Conservation (phyloP, 2,329 filamentous ascomycete genomes). For the Diaporthe sp. region DNA sequence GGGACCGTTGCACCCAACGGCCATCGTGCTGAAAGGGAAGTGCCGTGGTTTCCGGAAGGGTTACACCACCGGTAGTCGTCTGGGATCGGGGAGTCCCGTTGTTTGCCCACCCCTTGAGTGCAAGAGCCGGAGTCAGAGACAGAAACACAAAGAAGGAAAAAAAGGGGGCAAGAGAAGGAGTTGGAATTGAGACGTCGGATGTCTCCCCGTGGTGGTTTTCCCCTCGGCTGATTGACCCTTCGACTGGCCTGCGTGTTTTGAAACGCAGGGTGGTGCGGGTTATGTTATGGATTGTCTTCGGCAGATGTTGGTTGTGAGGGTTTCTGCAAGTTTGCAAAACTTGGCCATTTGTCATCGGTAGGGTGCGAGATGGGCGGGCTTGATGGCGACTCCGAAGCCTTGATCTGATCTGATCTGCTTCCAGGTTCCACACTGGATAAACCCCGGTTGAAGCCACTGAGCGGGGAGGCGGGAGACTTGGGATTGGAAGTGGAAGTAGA, state of each 20-base stretch:
- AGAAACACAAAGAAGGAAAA: not conserved
- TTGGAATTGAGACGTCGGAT: slow-evolving; percentile 19
- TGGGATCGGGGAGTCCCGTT: not conserved
- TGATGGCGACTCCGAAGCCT: not conserved
- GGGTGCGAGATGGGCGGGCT: not conserved
- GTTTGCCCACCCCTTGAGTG: not conserved
- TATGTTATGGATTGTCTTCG: slow-evolving; percentile 20
- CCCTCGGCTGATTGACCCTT: slow-evolving; percentile 15
- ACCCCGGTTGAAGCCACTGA: not conserved
- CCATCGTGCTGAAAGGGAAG: not conserved
- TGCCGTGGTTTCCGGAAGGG: not conserved
- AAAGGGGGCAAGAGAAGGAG: not conserved
- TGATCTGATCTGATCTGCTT: slow-evolving; percentile 15
- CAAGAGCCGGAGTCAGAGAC: not conserved
- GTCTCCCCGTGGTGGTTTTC: slow-evolving; percentile 2
- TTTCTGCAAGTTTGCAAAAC: not conserved
- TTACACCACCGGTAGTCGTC: not conserved
- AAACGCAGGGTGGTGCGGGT: slow-evolving; percentile 20
- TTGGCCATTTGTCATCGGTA: slow-evolving; percentile 12
- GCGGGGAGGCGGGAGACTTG: too few relatives aligned
- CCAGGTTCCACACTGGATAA: slow-evolving; percentile 7
- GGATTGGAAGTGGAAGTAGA: not conserved
- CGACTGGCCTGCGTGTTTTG: slow-evolving; percentile 14
- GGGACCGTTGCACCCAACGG: not conserved
- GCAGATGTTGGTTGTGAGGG: slow-evolving; percentile 4